A percentile compares a stretch with the other conserved stretches of the same genome.
Evolutionary conservation across 805 yeast genomes (phyloP).

Genomic region (Vanderwaltozyma polyspora): DNA sequence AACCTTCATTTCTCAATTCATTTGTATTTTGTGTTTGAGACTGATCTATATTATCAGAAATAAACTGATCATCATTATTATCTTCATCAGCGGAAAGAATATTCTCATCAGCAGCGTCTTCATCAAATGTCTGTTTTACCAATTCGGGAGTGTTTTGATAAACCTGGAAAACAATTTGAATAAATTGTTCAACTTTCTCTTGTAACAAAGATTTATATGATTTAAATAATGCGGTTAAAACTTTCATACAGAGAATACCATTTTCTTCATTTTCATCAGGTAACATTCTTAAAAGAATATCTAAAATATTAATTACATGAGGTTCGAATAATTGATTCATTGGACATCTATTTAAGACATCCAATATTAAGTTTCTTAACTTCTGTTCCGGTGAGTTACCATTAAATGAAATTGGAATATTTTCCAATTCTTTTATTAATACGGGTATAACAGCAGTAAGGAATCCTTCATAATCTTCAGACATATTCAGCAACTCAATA

Average conservation of each 20-base stretch:
- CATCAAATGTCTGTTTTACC: constrained; percentile 58
- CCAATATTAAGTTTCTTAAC: constrained; percentile 64
- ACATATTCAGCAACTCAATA: constrained; percentile 70
- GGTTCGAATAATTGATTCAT: constrained; percentile 74
- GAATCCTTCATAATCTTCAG: constrained; percentile 72
- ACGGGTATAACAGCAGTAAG: constrained; percentile 60
- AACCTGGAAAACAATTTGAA: constrained; percentile 61
- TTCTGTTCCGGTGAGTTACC: constrained; percentile 62
- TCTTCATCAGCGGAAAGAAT: constrained; percentile 5
- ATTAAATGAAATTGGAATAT: constrained; percentile 62
- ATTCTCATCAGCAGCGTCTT: constrained; percentile 4
- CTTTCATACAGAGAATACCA: constrained; percentile 83
- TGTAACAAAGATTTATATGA: constrained; percentile 58
- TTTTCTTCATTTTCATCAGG: constrained; percentile 87
- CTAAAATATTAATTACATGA: constrained; percentile 50
- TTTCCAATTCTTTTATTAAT: constrained; percentile 48
- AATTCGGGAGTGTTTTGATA: constrained; percentile 71
- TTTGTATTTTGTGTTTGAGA: not conserved
- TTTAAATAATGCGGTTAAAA: constrained; percentile 75
- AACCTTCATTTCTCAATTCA: constrained; percentile 1
- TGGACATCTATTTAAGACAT: constrained; percentile 69
- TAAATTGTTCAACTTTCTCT: constrained; percentile 68
- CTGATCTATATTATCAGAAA: not conserved
- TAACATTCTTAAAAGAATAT: constrained; percentile 44
- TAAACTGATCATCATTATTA: not conserved